These are phyloP conservation scores for Elaeagnus macrophylla DNA, from an alignment of 306 rosid genomes.

Conservation along the genomic window DNA sequence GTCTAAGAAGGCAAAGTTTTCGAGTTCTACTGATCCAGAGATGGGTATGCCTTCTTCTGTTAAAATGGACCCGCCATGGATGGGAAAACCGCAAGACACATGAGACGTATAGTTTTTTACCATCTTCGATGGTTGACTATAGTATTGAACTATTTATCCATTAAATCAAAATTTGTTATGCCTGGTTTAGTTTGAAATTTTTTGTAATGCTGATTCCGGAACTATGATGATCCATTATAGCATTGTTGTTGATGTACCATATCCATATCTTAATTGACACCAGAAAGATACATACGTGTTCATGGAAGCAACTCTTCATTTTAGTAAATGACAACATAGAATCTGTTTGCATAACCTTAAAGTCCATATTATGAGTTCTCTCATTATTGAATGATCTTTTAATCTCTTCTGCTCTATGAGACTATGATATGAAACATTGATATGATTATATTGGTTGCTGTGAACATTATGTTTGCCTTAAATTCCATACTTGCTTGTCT, in stretches of 20 bases:
- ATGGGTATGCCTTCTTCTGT: conserved; percentile 59
- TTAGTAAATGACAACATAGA: conserved; percentile 17
- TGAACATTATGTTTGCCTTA: no score
- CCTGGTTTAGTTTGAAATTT: conserved; percentile 10
- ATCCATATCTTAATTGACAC: conserved; percentile 19
- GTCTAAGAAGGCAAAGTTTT: conserved; percentile 66
- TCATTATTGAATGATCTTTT: no score
- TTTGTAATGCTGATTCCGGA: conserved; percentile 41
- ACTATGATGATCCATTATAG: conserved; percentile 30
- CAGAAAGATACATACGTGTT: conserved; percentile 24
- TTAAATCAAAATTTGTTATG: conserved; percentile 18
- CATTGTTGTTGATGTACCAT: conserved; percentile 25
- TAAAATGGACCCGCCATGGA: conserved; percentile 49
- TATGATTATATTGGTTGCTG: no score
- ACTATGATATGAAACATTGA: no score
- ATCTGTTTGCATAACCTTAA: conserved; percentile 13
- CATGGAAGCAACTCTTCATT: conserved; percentile 19
- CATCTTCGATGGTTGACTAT: conserved; percentile 16
- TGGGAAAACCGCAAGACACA: no score
- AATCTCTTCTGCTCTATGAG: no score
- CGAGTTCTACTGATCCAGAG: conserved; percentile 46
- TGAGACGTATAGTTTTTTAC: conserved; percentile 43
- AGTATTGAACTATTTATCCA: conserved; percentile 25
- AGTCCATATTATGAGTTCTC: no score
- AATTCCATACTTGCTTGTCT: no score